These are phyloP conservation scores for Aschersonia sp. DNA, from an alignment of 2,329 filamentous ascomycete species.

Conservation along the genomic window DNA sequence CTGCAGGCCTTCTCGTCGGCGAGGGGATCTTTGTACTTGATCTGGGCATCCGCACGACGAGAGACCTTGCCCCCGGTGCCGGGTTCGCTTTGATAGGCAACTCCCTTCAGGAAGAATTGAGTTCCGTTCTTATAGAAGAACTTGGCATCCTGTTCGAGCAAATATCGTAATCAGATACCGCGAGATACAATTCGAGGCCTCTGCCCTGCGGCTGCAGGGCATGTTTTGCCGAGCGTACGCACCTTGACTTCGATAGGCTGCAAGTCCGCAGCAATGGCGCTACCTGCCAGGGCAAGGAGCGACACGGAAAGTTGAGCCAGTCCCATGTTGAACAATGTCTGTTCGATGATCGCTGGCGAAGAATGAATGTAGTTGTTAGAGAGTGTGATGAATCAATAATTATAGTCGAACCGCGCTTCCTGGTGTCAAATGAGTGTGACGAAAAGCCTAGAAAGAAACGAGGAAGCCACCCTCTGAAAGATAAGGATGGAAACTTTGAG, in stretches of 20 bases:
- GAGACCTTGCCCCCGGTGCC: conserved; percentile 31
- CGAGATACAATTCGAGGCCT: too few relatives aligned
- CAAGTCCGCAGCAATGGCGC: conserved; percentile 27
- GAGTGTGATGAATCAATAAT: too few relatives aligned
- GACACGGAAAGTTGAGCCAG: conserved; percentile 16
- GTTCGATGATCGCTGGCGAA: too few relatives aligned
- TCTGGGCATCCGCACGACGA: conserved; percentile 10
- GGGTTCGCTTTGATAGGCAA: conserved; percentile 85
- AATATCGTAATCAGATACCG: background rate
- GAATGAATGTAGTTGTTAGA: background rate
- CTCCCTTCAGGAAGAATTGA: conserved; percentile 69
- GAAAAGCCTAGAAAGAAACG: conserved; percentile 2
- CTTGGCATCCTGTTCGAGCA: conserved; percentile 47
- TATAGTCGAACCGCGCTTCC: background rate
- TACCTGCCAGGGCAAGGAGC: conserved; percentile 25
- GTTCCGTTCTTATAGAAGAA: conserved; percentile 74
- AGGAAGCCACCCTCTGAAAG: conserved; percentile 4
- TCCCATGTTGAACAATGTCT: conserved; percentile 12
- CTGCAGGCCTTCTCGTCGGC: conserved; percentile 56
- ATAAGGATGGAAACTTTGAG: background rate
- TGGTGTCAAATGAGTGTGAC: conserved; percentile 4
- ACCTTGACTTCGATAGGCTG: conserved; percentile 59
- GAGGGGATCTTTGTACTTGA: conserved; percentile 69
- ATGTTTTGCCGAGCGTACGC: conserved; percentile 6
- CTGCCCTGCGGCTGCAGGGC: too few relatives aligned